phyloP scores from a whole-genome alignment of 257 asterid genomes.

The Verbascum thapsus region DNA sequence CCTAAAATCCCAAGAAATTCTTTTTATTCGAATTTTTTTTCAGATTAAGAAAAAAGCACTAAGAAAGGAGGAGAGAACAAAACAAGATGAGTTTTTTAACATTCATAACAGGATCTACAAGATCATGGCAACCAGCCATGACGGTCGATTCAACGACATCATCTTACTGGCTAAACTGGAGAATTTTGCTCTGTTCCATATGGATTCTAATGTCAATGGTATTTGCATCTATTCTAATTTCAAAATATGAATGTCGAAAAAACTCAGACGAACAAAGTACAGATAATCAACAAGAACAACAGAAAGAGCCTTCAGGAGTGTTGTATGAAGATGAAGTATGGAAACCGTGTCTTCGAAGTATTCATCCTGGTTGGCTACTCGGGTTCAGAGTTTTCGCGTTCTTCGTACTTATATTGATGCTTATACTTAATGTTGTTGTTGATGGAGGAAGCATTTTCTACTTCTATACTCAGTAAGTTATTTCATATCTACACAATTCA shows the following conservation, averaged over 20 bases:
- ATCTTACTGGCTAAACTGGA: constrained; percentile 92
- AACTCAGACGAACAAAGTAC: constrained; percentile 29
- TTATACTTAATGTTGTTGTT: constrained; percentile 59
- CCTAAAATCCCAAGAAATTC: not conserved
- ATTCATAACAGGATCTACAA: constrained; percentile 83
- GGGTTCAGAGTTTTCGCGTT: constrained; percentile 69
- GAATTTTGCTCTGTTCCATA: constrained; percentile 65
- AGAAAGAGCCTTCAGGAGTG: constrained; percentile 49
- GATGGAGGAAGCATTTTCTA: constrained; percentile 76
- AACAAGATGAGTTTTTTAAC: constrained; percentile 66
- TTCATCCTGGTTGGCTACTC: constrained; percentile 90
- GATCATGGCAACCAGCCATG: constrained; percentile 84
- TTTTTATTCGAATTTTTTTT: not conserved
- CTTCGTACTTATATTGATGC: constrained; percentile 71
- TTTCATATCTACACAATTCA: not conserved
- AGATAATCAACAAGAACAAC: constrained; percentile 32
- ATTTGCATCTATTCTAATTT: constrained; percentile 66
- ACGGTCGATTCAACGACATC: constrained; percentile 74
- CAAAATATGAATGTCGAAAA: constrained; percentile 63
- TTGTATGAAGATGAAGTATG: constrained; percentile 86
- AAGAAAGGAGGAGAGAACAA: not conserved
- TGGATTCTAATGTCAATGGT: constrained; percentile 70
- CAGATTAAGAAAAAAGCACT: constrained; percentile 24
- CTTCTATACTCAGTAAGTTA: constrained; percentile 90
- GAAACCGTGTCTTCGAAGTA: constrained; percentile 73